Evolutionary conservation across 2,329 filamentous ascomycete genomes (phyloP), one percentile per base, ranked within the genome.

Genomic region (Cladosporium sp.): DNA sequence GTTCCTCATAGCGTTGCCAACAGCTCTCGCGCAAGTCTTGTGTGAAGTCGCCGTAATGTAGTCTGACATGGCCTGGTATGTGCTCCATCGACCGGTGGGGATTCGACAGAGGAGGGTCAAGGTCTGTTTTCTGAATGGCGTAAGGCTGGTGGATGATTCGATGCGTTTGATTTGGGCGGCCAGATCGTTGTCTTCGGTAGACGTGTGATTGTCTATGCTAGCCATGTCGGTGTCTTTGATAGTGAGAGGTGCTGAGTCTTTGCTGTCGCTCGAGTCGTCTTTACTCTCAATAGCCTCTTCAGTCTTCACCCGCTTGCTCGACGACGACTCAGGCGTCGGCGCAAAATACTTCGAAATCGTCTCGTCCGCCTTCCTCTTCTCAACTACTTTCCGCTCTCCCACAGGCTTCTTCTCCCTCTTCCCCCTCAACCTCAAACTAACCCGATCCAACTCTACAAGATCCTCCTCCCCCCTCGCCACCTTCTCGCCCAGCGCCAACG

Each of bases 121-220:
- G 23, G 72, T 74, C 56, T 71, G 70, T 61, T 76, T 77, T 28
- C 82, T 82, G 75, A 83, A 84, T 18, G 80, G 77, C 3, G 83
- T 84, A 23, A 86, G 78, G n/a, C 23, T 59, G 48, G 77, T 77
- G 59, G 83, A 81, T 28, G 74, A 70, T 30, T 76, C 72, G 68
- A 84, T 82, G 61, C 79, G 77, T 25, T 70, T 70, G 54, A 83
- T 77, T 28, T 74, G 67, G 11, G 56, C 39, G 23, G 67, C 53
- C 58, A 73, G 70, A 36, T 49, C 43, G 39, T 71, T 63, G 2
- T 39, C 5, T 39, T 25, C 23, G n/a, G 54, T 23, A 8, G 14
- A 49, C 58, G 73, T 70, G 39, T 49, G 28, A 26, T 71, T 63
- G 2, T 39, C 5, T 39, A 18, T 26, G n/a, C 32, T 23, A 8